Base-by-base conservation (phyloP, 2,329 filamentous ascomycete species). In the Simplicillium sp. region DNA sequence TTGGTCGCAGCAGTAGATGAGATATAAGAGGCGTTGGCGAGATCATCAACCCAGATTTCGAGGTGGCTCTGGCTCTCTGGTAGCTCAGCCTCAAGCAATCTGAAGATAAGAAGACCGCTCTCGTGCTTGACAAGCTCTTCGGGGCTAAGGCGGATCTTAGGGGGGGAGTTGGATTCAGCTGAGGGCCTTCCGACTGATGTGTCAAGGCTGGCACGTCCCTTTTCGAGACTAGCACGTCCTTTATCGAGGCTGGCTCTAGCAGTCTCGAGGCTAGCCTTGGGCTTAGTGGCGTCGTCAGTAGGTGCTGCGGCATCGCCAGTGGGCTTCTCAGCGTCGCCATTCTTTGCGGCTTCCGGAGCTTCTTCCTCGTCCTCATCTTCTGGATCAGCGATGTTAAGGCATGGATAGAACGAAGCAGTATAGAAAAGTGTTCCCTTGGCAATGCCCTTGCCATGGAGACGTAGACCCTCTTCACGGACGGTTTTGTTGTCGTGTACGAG, bases 1-100 rank as follows among this genome's bases (percentile, higher is more conserved):
- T 73, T 82, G 33, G 71, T 75, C 54, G 77, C 81, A 28, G 88
- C 82, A 48, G 80, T 87, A 1, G 84, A 80, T 11, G 88, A 94
- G 2, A 77, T 73, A 58, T 95, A 97, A 1, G 88, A 84, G 0
- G 92, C 84, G 66, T 92, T 97, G 28, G 87, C 77, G 75, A 92
- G 88, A 58, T 98, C 92, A 59, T 98, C 92, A 59, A 97, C 92
- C 47, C 90, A 70, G 7, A 98, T 77, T 59, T 98, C 88, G 16
- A 98, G 69, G 46, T 87, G 82, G 25, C 80, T 82, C 49, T 89
- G 77, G 39, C 71, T 77, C 48, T 84, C 79, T 1, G 86, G 76
- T 56, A 98, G 75, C 41, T 96, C 84, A 17, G 83, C 88, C 46
- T 97, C 89, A 57, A 96, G 78, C 43, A 98, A 77, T 57, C 89